phyloP scores from a whole-genome alignment of 2,329 filamentous ascomycete genomes.

The Hypoxylon rubiginosum region DNA sequence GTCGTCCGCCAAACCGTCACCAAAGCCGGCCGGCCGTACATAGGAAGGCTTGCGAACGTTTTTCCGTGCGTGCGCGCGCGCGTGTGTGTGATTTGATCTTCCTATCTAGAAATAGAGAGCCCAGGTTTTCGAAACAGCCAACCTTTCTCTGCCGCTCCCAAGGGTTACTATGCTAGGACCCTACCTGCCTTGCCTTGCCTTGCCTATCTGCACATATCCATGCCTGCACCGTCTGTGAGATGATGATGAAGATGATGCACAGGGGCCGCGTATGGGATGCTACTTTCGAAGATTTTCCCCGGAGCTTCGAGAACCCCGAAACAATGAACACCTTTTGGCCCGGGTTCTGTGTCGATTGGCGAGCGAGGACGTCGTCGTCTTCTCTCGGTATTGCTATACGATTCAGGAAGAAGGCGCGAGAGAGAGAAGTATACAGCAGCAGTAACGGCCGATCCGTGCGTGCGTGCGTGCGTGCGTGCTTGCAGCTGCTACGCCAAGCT shows the following conservation, averaged over 20 bases:
- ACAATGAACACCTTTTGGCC: not conserved
- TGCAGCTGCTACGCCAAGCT: slow-evolving; percentile 18
- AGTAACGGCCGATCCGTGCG: not conserved
- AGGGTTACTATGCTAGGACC: not conserved
- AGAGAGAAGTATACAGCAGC: not conserved
- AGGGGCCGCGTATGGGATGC: not conserved
- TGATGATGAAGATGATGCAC: slow-evolving; percentile 9
- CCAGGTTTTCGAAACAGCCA: too few relatives aligned
- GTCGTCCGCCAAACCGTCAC: not conserved
- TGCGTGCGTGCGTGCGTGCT: not conserved
- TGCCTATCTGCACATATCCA: not conserved
- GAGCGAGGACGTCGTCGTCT: not conserved
- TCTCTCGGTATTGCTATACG: not conserved
- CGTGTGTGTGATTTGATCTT: too few relatives aligned
- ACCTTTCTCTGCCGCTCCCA: too few relatives aligned
- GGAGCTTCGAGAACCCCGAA: slow-evolving; percentile 25
- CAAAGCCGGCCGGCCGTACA: too few relatives aligned
- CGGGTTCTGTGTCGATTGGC: slow-evolving; percentile 9
- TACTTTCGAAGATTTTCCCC: not conserved
- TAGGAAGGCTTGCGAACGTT: too few relatives aligned
- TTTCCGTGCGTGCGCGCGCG: too few relatives aligned
- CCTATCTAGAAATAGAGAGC: too few relatives aligned
- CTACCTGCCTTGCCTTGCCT: not conserved
- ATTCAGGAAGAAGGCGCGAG: not conserved
- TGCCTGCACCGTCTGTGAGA: not conserved